Conservation (phyloP, 352 stramenopile species). For the Globisporangium nodosum region DNA sequence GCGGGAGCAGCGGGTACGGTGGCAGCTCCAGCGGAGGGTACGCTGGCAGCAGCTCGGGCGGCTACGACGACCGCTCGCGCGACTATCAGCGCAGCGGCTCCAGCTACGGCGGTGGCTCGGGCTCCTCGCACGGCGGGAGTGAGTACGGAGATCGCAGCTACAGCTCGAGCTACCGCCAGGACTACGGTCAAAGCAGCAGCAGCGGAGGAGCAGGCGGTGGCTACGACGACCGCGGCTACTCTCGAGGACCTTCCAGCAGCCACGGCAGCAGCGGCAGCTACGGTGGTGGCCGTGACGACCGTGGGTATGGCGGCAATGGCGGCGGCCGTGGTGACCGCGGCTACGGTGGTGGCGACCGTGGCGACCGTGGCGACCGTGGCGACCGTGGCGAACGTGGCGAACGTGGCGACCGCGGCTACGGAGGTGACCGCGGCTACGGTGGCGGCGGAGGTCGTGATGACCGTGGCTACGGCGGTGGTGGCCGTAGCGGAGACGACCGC, state of each 20-base stretch:
- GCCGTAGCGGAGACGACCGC: conserved; percentile 27
- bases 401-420: conserved; percentile 11
- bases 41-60: conserved; percentile 6
- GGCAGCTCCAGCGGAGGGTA: conserved; percentile 21
- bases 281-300: conserved; percentile 4
- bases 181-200: neutral
- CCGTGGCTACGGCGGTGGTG: conserved; percentile 19
- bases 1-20: conserved; percentile 9
- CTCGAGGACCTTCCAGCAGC: neutral
- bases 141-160: neutral
- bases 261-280: conserved; percentile 1
- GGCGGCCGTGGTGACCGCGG: conserved; percentile 8
- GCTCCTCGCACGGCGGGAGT: conserved; percentile 8
- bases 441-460: conserved; percentile 5
- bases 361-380: conserved; percentile 5
- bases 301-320: conserved; percentile 5
- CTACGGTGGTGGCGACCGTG: neutral
- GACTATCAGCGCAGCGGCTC: conserved; percentile 1
- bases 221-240: conserved; percentile 9
- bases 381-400: conserved; percentile 3
- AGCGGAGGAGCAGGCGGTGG: neutral
- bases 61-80: conserved; percentile 12
- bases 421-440: conserved; percentile 5
- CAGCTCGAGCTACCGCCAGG: neutral
- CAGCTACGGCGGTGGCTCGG: conserved; percentile 16